Evolutionary conservation across 108 stramenopile genomes (phyloP), one percentile per base, ranked within the genome.

Genomic region (Cyclotella choctawhatcheeana): DNA sequence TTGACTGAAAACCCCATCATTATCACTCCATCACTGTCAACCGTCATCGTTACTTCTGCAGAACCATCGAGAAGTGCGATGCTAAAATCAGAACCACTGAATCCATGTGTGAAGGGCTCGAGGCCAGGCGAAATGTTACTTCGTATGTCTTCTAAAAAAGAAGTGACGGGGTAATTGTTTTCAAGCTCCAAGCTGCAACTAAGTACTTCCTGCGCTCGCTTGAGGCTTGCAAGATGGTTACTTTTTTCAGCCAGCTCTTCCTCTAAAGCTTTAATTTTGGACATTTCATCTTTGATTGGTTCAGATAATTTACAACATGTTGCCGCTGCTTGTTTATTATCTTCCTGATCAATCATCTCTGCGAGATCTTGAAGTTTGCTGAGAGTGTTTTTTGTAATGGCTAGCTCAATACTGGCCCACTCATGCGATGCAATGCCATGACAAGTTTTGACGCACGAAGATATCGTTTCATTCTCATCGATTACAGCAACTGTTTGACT

Each of bases 1-100:
- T 74, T 81, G 54, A 73, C 64, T 61, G 72, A 81, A 53, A 72
- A 81, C 6, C 67, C 73, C 33, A 69, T 34, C 0, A 44, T 47
- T 13, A 34, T 30, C 18, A 52, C 27, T 16, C 44, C 45, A 16
- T 74, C 64, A 50, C 22, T 18, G 17, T 65, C 25, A 29, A 81
- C n/a, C 31, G 50, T 56, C 62, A 74, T 58, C n/a, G 67, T 66
- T 20, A 81, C 50, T 51, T 81, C 79, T 29, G 67, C 79, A 32
- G 61, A 59, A 14, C 73, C 73, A 55, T 69, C 68, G 31, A 74
- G 73, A 47, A 81, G 62, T 32, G 45, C 24, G 34, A 74, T 74
- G 4, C 44, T 48, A 44, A 81, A 74, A 47, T 74, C 61, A 3
- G 72, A 52, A 56, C 40, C 53, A 63, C 50, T 61, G 55, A 31